Base-by-base conservation (phyloP, 768 basidiomycete species). In the Hydnum rufescens region DNA sequence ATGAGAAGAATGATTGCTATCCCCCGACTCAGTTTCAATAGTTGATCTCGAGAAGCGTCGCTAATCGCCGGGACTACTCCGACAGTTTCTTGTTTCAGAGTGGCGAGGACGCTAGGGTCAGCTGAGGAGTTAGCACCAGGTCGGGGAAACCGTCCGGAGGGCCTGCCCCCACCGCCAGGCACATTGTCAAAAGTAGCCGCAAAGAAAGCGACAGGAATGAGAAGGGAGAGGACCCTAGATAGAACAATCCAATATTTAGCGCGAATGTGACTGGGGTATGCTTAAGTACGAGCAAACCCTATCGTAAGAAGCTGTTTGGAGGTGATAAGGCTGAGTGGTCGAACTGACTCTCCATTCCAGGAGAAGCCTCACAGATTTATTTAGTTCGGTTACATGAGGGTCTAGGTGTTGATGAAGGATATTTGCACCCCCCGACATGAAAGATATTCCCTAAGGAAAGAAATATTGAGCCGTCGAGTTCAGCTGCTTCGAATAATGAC, bases 341-440 rank as follows among this genome's bases (percentile, higher is more conserved):
- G n/a, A n/a, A n/a, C n/a, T n/a, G 44, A 28, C 8, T 1, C 8
- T 13, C 8, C 13, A 26, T 8, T 26, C 13, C 8, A 26, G 13
- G 13, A 8, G 8, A 26, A 13, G 1, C 13, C 44, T 69, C 22
- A 85, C 62, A 0, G 78, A 72, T 51, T 81, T 78, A 57, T 84
- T 83, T 1, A 84, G 67, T 57, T 82, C 70, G 0, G 75, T 74
- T 5, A 73, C 59, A 58, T 78, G 75, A 2, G 78, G 77, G 58
- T 81, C 75, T 5, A 85, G 65, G 51, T 79, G 70, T 62, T 85
- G 82, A 48, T 80, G 72, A 59, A 74, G 66, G 26, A 83, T 67
- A 22, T 72, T 70, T n/a, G 74, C 76, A 43, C 82, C 82, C 23
- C 81, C 82, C 2, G 73, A 72, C n/a, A 83, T 67, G 61, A 83